Evolutionary conservation across 2,329 filamentous ascomycete genomes (phyloP).

Genomic region (Talaromyces verruculosus): DNA sequence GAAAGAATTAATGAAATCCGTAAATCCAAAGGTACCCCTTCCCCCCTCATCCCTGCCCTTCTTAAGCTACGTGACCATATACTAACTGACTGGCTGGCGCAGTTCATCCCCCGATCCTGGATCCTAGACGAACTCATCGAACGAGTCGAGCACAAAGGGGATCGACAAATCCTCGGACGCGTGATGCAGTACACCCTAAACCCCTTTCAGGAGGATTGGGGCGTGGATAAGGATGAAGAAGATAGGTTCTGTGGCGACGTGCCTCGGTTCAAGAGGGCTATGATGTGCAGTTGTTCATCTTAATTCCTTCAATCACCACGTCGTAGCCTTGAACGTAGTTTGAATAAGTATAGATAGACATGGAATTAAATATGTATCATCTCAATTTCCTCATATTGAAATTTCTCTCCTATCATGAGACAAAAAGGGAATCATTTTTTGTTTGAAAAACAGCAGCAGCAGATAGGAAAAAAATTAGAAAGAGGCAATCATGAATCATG

Average conservation of each 20-base stretch:
- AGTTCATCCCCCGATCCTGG: conserved; percentile 87
- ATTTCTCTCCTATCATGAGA: conserved; percentile 15
- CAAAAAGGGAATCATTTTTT: conserved; percentile 15
- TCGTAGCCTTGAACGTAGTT: no score
- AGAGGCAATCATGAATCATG: conserved; percentile 11
- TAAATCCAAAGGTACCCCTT: conserved; percentile 73
- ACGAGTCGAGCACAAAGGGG: conserved; percentile 78
- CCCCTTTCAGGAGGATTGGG: conserved; percentile 73
- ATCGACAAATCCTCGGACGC: conserved; percentile 72
- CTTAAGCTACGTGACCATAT: no score
- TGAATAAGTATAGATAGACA: neutral
- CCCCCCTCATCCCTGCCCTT: neutral
- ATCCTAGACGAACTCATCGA: conserved; percentile 90
- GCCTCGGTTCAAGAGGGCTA: conserved; percentile 70
- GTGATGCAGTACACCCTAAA: conserved; percentile 80
- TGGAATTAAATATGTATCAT: conserved; percentile 1
- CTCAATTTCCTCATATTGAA: conserved; percentile 16
- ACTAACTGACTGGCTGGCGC: conserved; percentile 13
- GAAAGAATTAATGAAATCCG: conserved; percentile 71
- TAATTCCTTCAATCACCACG: conserved; percentile 36
- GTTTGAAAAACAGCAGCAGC: neutral
- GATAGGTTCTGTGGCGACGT: conserved; percentile 82
- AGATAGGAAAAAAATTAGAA: neutral
- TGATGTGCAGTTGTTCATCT: conserved; percentile 96
- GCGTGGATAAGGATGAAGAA: conserved; percentile 69